Evolutionary conservation across 169 alveolate species (phyloP).

Genomic region (Plasmodium gaboni): DNA sequence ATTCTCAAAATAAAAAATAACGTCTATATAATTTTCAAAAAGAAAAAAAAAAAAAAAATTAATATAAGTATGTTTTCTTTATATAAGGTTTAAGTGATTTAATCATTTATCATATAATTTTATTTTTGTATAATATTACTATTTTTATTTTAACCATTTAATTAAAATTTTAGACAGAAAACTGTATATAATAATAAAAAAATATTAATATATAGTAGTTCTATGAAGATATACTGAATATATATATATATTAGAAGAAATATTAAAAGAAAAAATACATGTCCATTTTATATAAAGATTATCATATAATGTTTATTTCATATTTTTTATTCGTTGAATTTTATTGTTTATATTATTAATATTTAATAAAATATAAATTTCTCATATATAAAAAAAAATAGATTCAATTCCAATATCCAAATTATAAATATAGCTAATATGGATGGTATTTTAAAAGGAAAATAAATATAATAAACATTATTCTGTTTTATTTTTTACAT

Average conservation of each 20-base stretch:
- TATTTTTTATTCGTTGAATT: not conserved
- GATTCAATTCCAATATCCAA: not conserved
- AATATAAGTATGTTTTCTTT: too few species aligned
- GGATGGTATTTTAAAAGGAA: conserved; percentile 41
- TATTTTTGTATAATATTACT: too few species aligned
- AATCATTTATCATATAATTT: too few species aligned
- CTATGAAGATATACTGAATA: too few species aligned
- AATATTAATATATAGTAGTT: too few species aligned
- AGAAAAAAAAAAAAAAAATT: too few species aligned
- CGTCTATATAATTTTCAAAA: too few species aligned
- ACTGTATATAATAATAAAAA: too few species aligned
- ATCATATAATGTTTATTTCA: not conserved
- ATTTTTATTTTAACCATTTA: too few species aligned
- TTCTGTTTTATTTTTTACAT: not conserved
- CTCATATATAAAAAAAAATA: not conserved
- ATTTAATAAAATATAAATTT: not conserved
- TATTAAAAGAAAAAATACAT: not conserved
- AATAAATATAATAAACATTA: not conserved
- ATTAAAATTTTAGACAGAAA: too few species aligned
- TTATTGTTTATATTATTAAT: not conserved
- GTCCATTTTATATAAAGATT: not conserved
- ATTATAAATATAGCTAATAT: conserved; percentile 11
- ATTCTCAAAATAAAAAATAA: too few species aligned
- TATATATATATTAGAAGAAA: not conserved
- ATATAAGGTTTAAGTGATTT: too few species aligned